Base-by-base conservation (phyloP, 345 rosid genomes). In the Lumnitzera racemosa region DNA sequence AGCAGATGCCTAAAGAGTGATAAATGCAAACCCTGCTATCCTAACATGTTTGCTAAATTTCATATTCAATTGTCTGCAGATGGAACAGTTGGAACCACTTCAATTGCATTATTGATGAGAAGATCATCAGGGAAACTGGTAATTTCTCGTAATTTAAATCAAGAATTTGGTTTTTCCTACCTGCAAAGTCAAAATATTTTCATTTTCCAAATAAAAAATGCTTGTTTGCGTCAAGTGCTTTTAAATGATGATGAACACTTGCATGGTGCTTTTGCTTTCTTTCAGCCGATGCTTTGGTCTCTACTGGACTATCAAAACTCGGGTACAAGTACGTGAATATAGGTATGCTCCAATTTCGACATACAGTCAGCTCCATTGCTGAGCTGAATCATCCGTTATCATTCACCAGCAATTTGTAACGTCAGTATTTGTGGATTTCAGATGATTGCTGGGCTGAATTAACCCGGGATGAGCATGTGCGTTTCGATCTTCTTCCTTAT, bases 1-100 rank as follows among this genome's bases (percentile, higher is more conserved):
- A n/a, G n/a, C n/a, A n/a, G n/a, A n/a, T n/a, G n/a, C n/a, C 20
- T 20, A 20, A 20, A 20, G 20, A 20, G 20, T 20, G 20, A 0
- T 20, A 20, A 20, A 20, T 20, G 20, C 20, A 20, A 20, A 20
- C 20, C 20, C 20, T 20, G 20, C 20, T 20, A 20, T 20, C 20
- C 20, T 20, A 46, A 56, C 49, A 36, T 20, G 14, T 27, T 46
- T 0, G 14, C 10, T 36, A 16, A 9, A 16, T 61, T 27, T 36
- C 13, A 14, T 49, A 36, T 51, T 59, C 12, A 11, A 58, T 41
- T 68, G 55, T 16, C 1, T 78, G 76, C 62, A 94, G 97, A 65
- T 94, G 97, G 99, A 94, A 86, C 56, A 90, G 97, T 69, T 94
- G 99, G 97, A 94, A 94, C 58, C 97, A 94, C 75, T 90, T 88